A percentile compares a stretch with the other conserved stretches of the same genome.
These are phyloP conservation scores for Talaromyces sp. DNA, from an alignment of 2,329 filamentous ascomycete species.

Conservation along the genomic window DNA sequence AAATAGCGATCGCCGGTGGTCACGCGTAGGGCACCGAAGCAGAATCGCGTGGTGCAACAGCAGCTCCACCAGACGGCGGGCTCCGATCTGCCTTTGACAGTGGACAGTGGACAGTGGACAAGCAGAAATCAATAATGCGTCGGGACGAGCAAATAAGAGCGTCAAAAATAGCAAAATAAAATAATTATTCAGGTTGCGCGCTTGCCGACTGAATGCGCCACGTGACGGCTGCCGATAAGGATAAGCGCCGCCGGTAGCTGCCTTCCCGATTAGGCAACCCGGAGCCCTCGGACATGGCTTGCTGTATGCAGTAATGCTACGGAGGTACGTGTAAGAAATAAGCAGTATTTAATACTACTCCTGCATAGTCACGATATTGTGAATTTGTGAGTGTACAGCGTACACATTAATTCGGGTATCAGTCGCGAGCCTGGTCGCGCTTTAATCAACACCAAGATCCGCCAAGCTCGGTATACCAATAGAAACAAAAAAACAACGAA, in stretches of 20 bases:
- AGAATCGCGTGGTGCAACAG: no score
- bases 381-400: no score
- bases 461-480: not conserved
- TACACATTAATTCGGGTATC: not conserved
- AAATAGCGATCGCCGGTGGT: not conserved
- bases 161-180: not conserved
- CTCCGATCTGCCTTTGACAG: not conserved
- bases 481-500: not conserved
- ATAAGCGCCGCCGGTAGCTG: not conserved
- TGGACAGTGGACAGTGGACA: not conserved
- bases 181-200: not conserved
- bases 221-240: not conserved
- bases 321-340: no score
- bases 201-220: not conserved
- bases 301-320: no score
- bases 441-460: not conserved
- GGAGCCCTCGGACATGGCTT: not conserved
- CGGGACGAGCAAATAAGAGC: not conserved
- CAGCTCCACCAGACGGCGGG: not conserved
- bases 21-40: not conserved
- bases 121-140: not conserved
- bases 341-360: no score
- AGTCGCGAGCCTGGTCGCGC: not conserved
- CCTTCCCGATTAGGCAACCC: not conserved
- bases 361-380: no score